A percentile compares a stretch with the other conserved stretches of the same genome.
These are phyloP conservation scores for Trichophaea hybrida DNA, from an alignment of 2,329 filamentous ascomycete genomes.

Conservation along the genomic window DNA sequence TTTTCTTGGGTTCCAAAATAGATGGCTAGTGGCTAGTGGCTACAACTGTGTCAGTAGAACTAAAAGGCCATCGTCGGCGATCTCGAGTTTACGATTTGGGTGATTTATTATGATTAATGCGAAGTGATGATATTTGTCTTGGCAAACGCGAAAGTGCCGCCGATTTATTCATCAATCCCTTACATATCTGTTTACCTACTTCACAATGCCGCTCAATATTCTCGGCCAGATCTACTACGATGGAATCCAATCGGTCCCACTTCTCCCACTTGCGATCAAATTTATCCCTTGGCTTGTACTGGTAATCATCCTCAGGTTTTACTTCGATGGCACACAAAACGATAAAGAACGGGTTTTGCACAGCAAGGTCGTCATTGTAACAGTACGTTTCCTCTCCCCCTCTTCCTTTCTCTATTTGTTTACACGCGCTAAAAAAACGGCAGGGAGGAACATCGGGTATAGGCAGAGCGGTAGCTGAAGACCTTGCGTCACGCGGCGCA, in stretches of 20 bases:
- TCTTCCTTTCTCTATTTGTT: not conserved
- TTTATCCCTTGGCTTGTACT: conserved; percentile 39
- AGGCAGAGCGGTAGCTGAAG: conserved; percentile 59
- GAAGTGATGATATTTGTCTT: too few relatives aligned
- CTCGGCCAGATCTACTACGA: conserved; percentile 40
- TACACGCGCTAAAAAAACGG: not conserved
- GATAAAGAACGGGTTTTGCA: conserved; percentile 71
- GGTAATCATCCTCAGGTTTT: conserved; percentile 52
- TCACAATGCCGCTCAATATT: conserved; percentile 47
- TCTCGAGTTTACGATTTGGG: too few relatives aligned
- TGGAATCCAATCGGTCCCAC: conserved; percentile 42
- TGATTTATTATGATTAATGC: too few relatives aligned
- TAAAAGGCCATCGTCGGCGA: too few relatives aligned
- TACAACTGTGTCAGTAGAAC: not conserved
- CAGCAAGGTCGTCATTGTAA: conserved; percentile 85
- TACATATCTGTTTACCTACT: not conserved
- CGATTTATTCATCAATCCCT: not conserved
- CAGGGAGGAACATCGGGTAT: conserved; percentile 84
- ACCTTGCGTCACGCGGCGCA: conserved; percentile 67
- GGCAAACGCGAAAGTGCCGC: not conserved
- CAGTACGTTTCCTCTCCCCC: conserved; percentile 39
- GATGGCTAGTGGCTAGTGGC: not conserved
- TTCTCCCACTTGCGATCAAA: conserved; percentile 40
- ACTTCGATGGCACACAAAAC: conserved; percentile 62
- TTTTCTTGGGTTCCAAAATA: conserved; percentile 3